Conservation (phyloP, 2,329 filamentous ascomycete species). For the Scleromitrula shiraiana region DNA sequence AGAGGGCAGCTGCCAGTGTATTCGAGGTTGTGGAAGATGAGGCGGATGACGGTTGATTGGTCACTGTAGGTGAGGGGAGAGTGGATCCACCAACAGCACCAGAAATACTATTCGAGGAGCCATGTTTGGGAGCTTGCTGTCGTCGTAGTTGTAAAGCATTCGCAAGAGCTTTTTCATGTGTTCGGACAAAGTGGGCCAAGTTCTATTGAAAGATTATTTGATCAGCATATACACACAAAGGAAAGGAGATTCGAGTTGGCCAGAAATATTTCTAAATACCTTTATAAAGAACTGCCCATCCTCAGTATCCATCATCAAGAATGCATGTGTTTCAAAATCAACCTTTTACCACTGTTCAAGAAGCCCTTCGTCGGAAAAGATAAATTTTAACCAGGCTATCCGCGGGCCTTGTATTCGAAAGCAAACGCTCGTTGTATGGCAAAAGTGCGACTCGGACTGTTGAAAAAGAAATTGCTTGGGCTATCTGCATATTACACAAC, state of each 20-base stretch:
- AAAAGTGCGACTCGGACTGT: constrained; percentile 18
- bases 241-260: constrained; percentile 5
- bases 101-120: constrained; percentile 56
- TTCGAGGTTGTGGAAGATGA: constrained; percentile 59
- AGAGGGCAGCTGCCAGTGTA: constrained; percentile 75
- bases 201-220: constrained; percentile 49
- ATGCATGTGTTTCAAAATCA: constrained; percentile 37
- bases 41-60: constrained; percentile 52
- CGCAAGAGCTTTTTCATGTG: constrained; percentile 92
- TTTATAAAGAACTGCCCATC: constrained; percentile 86
- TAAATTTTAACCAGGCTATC: constrained; percentile 16
- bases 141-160: constrained; percentile 86
- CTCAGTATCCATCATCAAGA: constrained; percentile 56
- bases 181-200: constrained; percentile 90
- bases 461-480: constrained; percentile 12
- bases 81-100: constrained; percentile 42
- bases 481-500: constrained; percentile 24
- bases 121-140: constrained; percentile 61
- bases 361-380: constrained; percentile 19
- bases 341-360: constrained; percentile 16
- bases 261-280: constrained; percentile 39
- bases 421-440: constrained; percentile 11
- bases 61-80: constrained; percentile 37
- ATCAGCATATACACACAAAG: not conserved
- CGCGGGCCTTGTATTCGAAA: constrained; percentile 22